These are phyloP conservation scores for Phytophthora cactorum DNA, from an alignment of 352 stramenopile species.

Conservation along the genomic window DNA sequence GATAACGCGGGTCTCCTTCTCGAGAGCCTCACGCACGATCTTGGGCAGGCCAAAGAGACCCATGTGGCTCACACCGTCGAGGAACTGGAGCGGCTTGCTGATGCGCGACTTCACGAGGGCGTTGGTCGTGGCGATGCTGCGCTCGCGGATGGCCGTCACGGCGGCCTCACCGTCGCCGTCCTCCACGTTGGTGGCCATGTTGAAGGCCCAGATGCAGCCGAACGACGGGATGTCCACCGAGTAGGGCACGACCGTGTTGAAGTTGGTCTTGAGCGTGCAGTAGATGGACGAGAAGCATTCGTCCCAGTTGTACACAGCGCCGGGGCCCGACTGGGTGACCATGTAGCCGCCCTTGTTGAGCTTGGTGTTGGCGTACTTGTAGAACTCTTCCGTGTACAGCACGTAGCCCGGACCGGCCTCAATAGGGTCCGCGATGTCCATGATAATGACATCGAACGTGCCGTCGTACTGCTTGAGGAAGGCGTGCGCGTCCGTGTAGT, in stretches of 20 bases:
- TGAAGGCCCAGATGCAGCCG: conserved; percentile 94
- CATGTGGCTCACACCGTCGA: conserved; percentile 91
- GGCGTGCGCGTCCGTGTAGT: conserved; percentile 91
- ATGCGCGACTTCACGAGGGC: conserved; percentile 62
- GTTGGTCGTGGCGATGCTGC: conserved; percentile 72
- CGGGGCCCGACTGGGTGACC: conserved; percentile 94
- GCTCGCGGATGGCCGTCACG: conserved; percentile 59
- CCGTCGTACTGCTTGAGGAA: conserved; percentile 88
- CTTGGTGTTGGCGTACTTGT: conserved; percentile 89
- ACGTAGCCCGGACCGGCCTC: conserved; percentile 94
- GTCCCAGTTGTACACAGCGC: conserved; percentile 88
- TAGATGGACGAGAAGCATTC: conserved; percentile 95
- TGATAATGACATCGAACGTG: conserved; percentile 95
- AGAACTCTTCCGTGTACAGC: conserved; percentile 90
- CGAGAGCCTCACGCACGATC: conserved; percentile 87
- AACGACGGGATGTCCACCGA: conserved; percentile 94
- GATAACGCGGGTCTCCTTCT: conserved; percentile 92
- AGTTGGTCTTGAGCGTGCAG: conserved; percentile 92
- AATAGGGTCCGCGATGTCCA: conserved; percentile 96
- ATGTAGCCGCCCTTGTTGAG: conserved; percentile 90
- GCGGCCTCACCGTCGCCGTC: conserved; percentile 51
- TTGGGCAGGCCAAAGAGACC: conserved; percentile 94
- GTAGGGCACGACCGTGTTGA: conserved; percentile 94
- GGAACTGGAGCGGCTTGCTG: conserved; percentile 84
- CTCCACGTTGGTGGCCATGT: conserved; percentile 87